Conservation (phyloP, 495 filamentous ascomycete genomes). For the Neurospora sp. region DNA sequence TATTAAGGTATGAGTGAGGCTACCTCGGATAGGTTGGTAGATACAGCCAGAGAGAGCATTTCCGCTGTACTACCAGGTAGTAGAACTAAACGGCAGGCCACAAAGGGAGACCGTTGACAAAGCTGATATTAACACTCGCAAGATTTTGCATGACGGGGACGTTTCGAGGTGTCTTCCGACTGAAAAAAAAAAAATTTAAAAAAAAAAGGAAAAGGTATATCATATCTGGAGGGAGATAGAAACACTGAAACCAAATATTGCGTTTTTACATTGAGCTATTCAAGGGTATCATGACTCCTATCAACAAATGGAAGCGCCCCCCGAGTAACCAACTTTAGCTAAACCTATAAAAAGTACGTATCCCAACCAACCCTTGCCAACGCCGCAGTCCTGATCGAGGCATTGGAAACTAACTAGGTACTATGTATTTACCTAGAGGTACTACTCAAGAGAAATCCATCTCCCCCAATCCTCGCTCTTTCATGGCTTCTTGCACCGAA, state of each 20-base stretch:
- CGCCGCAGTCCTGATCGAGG: not conserved
- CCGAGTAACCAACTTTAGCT: too few species aligned
- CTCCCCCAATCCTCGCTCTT: slow-evolving; percentile 50
- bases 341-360: not conserved
- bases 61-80: too few species aligned
- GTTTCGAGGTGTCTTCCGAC: not conserved
- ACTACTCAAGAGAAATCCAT: slow-evolving; percentile 40
- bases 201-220: not conserved
- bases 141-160: too few species aligned
- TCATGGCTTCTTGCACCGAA: slow-evolving; percentile 50
- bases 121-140: too few species aligned
- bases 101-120: too few species aligned
- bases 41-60: too few species aligned
- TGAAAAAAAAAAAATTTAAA: not conserved
- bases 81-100: too few species aligned
- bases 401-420: not conserved
- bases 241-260: not conserved
- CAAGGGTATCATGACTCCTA: not conserved
- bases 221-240: not conserved
- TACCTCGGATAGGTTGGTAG: too few species aligned
- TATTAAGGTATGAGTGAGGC: not conserved
- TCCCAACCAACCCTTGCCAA: not conserved
- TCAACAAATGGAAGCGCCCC: too few species aligned
- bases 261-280: not conserved
- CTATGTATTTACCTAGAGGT: not conserved